Evolutionary conservation across 2,329 filamentous ascomycete species (phyloP).

Genomic region (Calonectria montana): DNA sequence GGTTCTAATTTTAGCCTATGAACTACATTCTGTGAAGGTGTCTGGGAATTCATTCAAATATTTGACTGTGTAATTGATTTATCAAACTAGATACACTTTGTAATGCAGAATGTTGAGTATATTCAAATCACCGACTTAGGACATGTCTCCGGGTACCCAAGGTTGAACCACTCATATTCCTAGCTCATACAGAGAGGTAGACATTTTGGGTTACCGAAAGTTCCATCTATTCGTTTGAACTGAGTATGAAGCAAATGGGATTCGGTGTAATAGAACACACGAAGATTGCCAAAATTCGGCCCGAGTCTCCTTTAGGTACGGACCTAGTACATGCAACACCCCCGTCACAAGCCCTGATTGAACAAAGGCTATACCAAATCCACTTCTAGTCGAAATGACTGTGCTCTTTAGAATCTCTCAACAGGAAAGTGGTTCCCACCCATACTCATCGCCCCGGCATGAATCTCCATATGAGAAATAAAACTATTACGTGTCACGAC

Average conservation of each 20-base stretch:
- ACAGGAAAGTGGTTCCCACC: not conserved
- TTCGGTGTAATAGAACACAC: not conserved
- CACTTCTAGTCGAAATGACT: not conserved
- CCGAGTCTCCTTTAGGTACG: not conserved
- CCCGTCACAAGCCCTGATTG: not conserved
- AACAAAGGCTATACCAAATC: not conserved
- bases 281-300: not conserved
- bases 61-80: too few species aligned
- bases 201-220: not conserved
- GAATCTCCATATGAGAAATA: too few species aligned
- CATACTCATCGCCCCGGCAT: not conserved
- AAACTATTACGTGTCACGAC: too few species aligned
- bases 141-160: not conserved
- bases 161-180: not conserved
- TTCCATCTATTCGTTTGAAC: not conserved
- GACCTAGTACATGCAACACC: not conserved
- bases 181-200: not conserved
- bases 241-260: not conserved
- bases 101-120: too few species aligned
- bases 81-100: too few species aligned
- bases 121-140: not conserved
- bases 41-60: not conserved
- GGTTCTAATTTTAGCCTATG: too few species aligned
- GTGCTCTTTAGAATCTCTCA: not conserved
- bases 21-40: too few species aligned